Conservation (phyloP, 805 yeast genomes). For the Zygoascus tannicola region DNA sequence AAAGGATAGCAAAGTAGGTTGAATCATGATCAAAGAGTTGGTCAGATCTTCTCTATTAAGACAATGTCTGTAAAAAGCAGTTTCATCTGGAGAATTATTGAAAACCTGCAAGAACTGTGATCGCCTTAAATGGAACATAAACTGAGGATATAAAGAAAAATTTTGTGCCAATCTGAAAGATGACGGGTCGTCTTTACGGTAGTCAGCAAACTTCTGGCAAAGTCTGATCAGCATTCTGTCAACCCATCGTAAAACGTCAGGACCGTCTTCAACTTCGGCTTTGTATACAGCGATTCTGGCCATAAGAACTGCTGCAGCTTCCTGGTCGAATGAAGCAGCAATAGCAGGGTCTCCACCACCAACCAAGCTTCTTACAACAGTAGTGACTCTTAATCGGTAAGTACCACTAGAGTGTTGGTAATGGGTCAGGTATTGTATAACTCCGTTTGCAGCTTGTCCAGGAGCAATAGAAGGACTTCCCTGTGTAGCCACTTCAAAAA, state of each 20-base stretch:
- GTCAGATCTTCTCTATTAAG: constrained; percentile 85
- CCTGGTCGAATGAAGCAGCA: constrained; percentile 83
- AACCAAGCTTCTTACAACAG: constrained; percentile 48
- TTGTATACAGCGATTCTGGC: constrained; percentile 85
- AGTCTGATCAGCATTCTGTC: constrained; percentile 84
- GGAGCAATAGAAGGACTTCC: constrained; percentile 27
- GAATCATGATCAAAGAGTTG: constrained; percentile 92
- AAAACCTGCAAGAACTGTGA: constrained; percentile 93
- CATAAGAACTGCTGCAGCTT: constrained; percentile 93
- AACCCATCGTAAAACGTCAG: constrained; percentile 89
- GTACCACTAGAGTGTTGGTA: constrained; percentile 96
- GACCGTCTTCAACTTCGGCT: constrained; percentile 74
- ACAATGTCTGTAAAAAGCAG: constrained; percentile 92
- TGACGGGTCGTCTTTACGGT: constrained; percentile 72
- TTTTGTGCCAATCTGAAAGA: constrained; percentile 78
- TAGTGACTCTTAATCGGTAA: constrained; percentile 81
- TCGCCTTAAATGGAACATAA: constrained; percentile 89
- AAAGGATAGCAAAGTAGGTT: constrained; percentile 88
- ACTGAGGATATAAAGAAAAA: constrained; percentile 88
- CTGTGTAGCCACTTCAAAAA: constrained; percentile 62
- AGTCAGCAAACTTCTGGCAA: constrained; percentile 90
- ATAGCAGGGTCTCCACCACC: constrained; percentile 50
- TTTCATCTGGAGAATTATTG: constrained; percentile 97
- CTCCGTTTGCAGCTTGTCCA: constrained; percentile 24
- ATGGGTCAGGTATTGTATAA: constrained; percentile 78